phyloP scores from a whole-genome alignment of 2,329 filamentous ascomycete genomes.

The Microdochium nivale region DNA sequence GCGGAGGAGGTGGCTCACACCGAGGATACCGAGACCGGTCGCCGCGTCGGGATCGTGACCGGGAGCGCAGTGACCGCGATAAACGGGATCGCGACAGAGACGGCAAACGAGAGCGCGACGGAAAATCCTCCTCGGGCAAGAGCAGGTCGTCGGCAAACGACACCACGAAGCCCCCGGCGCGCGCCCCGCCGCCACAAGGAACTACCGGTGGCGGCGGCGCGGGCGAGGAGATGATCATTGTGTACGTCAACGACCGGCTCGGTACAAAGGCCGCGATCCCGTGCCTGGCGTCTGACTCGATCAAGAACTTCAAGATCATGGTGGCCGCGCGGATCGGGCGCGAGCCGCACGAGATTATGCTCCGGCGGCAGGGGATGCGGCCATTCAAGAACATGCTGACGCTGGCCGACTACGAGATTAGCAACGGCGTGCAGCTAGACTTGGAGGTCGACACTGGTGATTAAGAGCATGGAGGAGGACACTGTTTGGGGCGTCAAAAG shows the following conservation, averaged over 20 bases:
- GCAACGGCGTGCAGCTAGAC: slow-evolving; percentile 71
- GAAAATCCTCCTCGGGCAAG: slow-evolving; percentile 10
- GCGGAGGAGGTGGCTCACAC: slow-evolving; percentile 30
- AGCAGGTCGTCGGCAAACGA: slow-evolving; percentile 16
- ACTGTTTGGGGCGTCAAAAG: not conserved
- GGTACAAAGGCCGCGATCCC: slow-evolving; percentile 94
- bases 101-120: slow-evolving; percentile 22
- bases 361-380: slow-evolving; percentile 85
- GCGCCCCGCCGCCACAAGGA: slow-evolving; percentile 14
- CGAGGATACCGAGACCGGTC: slow-evolving; percentile 42
- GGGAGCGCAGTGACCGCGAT: slow-evolving; percentile 1
- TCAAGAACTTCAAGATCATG: slow-evolving; percentile 83
- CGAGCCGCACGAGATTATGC: slow-evolving; percentile 81
- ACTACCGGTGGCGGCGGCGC: slow-evolving; percentile 14
- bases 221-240: slow-evolving; percentile 81
- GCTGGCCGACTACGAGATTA: slow-evolving; percentile 87
- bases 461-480: slow-evolving; percentile 25
- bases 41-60: slow-evolving; percentile 23
- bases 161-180: slow-evolving; percentile 23
- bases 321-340: slow-evolving; percentile 84
- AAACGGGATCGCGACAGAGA: slow-evolving; percentile 26
- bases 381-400: slow-evolving; percentile 90
- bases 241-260: slow-evolving; percentile 89
- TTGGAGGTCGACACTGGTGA: slow-evolving; percentile 54
- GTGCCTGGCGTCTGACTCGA: slow-evolving; percentile 74